These are phyloP conservation scores for Pythium monospermum DNA, from an alignment of 352 stramenopile species.

Conservation along the genomic window DNA sequence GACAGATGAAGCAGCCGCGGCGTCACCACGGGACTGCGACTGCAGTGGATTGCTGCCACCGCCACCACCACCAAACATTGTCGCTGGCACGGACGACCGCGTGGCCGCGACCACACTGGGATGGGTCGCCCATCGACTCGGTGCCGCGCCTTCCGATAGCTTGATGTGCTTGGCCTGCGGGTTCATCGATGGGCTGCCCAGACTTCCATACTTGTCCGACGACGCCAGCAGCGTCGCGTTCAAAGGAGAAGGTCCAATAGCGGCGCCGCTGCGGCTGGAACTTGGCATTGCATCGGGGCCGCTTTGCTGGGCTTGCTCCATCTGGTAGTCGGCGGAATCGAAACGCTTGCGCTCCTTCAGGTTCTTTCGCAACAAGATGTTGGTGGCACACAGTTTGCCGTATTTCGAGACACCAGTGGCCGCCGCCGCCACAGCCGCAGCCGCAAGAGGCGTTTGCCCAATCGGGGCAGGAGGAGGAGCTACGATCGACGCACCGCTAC, in stretches of 20 bases:
- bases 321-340: constrained; percentile 74
- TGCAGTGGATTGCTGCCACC: background rate
- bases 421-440: background rate
- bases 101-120: background rate
- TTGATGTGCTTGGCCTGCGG: constrained; percentile 65
- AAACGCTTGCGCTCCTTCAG: constrained; percentile 80
- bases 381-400: constrained; percentile 53
- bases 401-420: constrained; percentile 31
- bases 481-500: background rate
- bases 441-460: background rate
- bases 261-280: no score
- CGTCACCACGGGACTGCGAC: background rate
- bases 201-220: constrained; percentile 20
- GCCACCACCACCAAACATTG: constrained; percentile 4
- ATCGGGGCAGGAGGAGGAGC: background rate
- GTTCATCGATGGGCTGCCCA: constrained; percentile 20
- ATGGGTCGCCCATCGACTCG: constrained; percentile 20
- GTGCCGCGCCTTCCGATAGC: constrained; percentile 35
- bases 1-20: constrained; percentile 1
- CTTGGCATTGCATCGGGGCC: background rate
- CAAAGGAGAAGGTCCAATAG: no score
- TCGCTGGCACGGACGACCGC: background rate
- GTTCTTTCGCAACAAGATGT: constrained; percentile 77
- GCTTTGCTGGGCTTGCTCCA: constrained; percentile 39
- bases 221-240: background rate